Evolutionary conservation across 495 filamentous ascomycete genomes (phyloP).

Genomic region (Aspergillus bertholletiae): DNA sequence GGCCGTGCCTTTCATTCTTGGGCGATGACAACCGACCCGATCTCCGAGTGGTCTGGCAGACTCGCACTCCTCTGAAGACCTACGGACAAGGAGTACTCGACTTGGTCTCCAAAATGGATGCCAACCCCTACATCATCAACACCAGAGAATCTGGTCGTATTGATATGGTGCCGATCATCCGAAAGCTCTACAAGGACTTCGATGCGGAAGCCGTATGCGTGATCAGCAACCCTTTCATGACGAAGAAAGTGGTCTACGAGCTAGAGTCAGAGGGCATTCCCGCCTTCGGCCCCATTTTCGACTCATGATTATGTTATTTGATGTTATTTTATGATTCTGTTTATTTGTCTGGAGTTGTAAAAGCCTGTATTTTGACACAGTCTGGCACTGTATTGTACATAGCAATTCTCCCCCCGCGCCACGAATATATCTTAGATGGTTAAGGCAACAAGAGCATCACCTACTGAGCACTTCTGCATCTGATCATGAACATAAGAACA

Average conservation of each 20-base stretch:
- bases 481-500: too few species aligned
- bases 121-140: slow-evolving; percentile 52
- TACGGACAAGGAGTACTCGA: slow-evolving; percentile 51
- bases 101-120: slow-evolving; percentile 48
- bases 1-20: slow-evolving; percentile 54
- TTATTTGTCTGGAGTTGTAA: not conserved
- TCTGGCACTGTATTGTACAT: not conserved
- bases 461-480: too few species aligned
- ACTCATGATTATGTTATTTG: slow-evolving; percentile 50
- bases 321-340: not conserved
- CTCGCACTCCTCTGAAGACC: slow-evolving; percentile 49
- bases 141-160: slow-evolving; percentile 46
- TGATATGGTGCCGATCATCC: slow-evolving; percentile 57
- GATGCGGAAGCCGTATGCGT: slow-evolving; percentile 71
- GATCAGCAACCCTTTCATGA: slow-evolving; percentile 72
- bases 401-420: not conserved
- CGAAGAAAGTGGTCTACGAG: slow-evolving; percentile 68
- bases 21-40: slow-evolving; percentile 43
- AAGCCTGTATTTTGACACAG: too few species aligned
- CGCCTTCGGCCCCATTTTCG: slow-evolving; percentile 78
- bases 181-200: slow-evolving; percentile 52
- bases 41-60: slow-evolving; percentile 58
- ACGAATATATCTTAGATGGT: too few species aligned
- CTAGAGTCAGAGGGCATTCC: slow-evolving; percentile 66
- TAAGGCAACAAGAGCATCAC: too few species aligned